Evolutionary conservation across 2,329 filamentous ascomycete genomes (phyloP), one percentile per base, ranked within the genome.

Genomic region (Colletotrichum destructivum): DNA sequence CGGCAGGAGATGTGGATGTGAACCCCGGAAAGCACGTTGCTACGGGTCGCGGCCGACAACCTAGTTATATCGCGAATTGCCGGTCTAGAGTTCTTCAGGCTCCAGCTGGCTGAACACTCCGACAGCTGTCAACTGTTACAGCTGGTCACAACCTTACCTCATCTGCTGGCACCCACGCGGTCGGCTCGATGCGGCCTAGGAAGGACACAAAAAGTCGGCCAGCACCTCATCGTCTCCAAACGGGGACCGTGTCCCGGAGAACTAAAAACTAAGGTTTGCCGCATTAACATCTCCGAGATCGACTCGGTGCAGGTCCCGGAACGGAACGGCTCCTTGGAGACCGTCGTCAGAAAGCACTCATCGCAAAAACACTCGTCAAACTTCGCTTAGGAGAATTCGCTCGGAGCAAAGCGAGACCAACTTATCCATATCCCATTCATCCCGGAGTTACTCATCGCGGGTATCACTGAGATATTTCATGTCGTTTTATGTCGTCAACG

Each of bases 141-240:
- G 54, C 12, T 21, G 18, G 54, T 56, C 54, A 56, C 54, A 56
- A 21, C 52, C 31, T 56, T 38, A 40, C 52, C 31, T 56, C 18
- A 56, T 56, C 31, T 38, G 31, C 31, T 56, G 52, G 52, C 16
- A 55, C 52, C 31, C n/a, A 55, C 35, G n/a, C 54, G 15, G 46
- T 59, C 67, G 67, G 67, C 46, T 38, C 13, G 35, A 64, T 59
- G 52, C 64, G 66, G 65, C 15, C 42, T 26, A 38, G 46, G 54
- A 35, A 72, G 59, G 60, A 46, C 69, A 72, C 65, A 69, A 59
- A 35, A 9, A 63, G 62, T 35, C 69, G 68, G 56, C 44, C 23
- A 57, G 31, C 59, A 51, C 40, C 46, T 51, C 49, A 60, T 40
- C 59, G 60, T 42, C 47, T 26, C 40, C 44, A 59, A 42, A 15